phyloP scores from a whole-genome alignment of 495 filamentous ascomycete species.

The Cenococcum geophilum region DNA sequence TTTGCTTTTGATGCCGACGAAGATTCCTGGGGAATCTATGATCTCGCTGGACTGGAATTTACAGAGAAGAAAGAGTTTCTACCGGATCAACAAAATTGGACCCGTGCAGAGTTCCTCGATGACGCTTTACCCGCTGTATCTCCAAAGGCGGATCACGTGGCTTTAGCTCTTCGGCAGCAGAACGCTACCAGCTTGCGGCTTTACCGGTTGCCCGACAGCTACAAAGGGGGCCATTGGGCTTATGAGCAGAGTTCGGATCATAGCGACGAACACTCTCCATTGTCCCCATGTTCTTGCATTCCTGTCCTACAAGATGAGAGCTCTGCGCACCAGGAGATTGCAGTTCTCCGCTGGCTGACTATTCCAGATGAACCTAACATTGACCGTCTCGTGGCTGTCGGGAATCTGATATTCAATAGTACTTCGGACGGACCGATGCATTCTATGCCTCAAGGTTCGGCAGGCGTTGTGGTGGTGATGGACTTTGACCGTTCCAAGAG shows the following conservation, averaged over 20 bases:
- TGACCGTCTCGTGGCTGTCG: conserved; percentile 25
- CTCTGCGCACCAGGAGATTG: conserved; percentile 25
- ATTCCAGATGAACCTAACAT: conserved; percentile 6
- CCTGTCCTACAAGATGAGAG: conserved; percentile 19
- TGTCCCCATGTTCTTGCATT: conserved; percentile 26
- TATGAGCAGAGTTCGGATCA: conserved; percentile 9
- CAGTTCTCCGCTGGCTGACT: conserved; percentile 23
- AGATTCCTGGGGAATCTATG: conserved; percentile 30
- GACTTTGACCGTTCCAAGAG: conserved; percentile 25
- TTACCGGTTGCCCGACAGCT: conserved; percentile 12
- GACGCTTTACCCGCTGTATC: conserved; percentile 29
- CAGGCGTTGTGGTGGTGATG: conserved; percentile 26
- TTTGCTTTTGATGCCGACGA: conserved; percentile 30
- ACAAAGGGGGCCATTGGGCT: conserved; percentile 18
- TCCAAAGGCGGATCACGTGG: conserved; percentile 23
- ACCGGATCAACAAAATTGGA: conserved; percentile 26
- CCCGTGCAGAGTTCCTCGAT: conserved; percentile 27
- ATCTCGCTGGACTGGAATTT: conserved; percentile 21
- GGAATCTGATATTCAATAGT: conserved; percentile 15
- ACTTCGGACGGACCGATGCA: conserved; percentile 9
- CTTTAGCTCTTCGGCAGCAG: conserved; percentile 24
- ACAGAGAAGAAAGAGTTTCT: conserved; percentile 28
- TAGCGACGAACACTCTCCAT: conserved; percentile 14
- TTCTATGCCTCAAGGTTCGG: conserved; percentile 15
- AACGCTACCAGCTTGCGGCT: conserved; percentile 26